Base-by-base conservation (phyloP, 164 flowering plant species). In the Umbilicus rupestris region DNA sequence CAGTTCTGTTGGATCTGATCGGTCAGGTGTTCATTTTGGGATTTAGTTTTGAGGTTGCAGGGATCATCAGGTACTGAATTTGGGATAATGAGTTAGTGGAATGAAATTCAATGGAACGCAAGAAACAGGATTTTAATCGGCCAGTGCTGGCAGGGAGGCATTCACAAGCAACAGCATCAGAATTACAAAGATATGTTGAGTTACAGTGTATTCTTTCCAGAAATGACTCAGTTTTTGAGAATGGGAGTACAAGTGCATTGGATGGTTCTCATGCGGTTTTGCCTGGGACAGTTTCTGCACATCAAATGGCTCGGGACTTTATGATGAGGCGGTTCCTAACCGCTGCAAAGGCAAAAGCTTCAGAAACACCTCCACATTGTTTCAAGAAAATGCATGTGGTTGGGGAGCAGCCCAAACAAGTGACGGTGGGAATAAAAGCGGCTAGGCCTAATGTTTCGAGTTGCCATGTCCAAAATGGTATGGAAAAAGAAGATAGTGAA, bases 241-340 rank as follows among this genome's bases (percentile, higher is more conserved):
- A n/a, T n/a, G n/a, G n/a, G n/a, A n/a, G n/a, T n/a, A n/a, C n/a
- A n/a, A n/a, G 88, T 70, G 90, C 78, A 57, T 69, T 80, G 70
- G 90, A 86, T 71, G 86, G 72, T n/a, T n/a, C n/a, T n/a, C n/a
- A n/a, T n/a, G n/a, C n/a, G n/a, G n/a, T n/a, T n/a, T n/a, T n/a
- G n/a, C n/a, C n/a, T n/a, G n/a, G n/a, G n/a, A 73, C 67, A 4
- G 79, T 74, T 69, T 50, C 77, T 0, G 72, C 74, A 6, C 89
- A 88, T 79, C 79, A 78, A 20, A 73, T 77, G 20, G 74, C 83
- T 65, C 83, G 84, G 45, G 92, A 85, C 76, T 82, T 87, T 72
- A 89, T 93, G 91, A 85, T 89, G 86, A 89, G 77, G 57, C 79
- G 94, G 17, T 88, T 92, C 76, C 75, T 90, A 74, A 93, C 97